These are phyloP conservation scores for Tephrocybe sp. DNA, from an alignment of 768 basidiomycete genomes.

Conservation along the genomic window DNA sequence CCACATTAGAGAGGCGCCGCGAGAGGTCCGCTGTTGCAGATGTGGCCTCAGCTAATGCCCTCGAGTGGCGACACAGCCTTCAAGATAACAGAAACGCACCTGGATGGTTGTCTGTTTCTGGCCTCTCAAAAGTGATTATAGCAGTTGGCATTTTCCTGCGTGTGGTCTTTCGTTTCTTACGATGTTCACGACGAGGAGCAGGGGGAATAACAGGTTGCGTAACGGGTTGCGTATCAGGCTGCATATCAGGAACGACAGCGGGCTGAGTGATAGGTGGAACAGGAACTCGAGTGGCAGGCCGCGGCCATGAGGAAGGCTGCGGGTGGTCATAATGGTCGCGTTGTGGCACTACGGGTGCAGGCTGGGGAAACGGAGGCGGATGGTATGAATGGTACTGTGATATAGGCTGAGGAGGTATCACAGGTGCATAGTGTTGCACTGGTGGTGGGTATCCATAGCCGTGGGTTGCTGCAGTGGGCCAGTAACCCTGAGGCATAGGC, in stretches of 20 bases:
- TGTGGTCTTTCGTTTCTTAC: constrained; percentile 5
- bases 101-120: neutral
- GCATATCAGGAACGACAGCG: no score
- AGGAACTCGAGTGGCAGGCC: neutral
- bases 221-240: no score
- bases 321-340: constrained; percentile 2
- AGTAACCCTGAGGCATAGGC: neutral
- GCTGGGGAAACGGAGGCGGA: neutral
- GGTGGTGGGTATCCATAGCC: constrained; percentile 4
- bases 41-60: neutral
- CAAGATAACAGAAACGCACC: neutral
- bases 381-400: constrained; percentile 9
- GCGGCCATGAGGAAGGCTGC: neutral
- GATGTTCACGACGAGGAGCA: neutral
- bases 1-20: neutral
- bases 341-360: constrained; percentile 8
- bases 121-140: constrained; percentile 3
- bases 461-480: constrained; percentile 3
- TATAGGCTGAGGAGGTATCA: neutral
- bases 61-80: no score
- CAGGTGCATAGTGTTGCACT: constrained; percentile 1
- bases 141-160: neutral
- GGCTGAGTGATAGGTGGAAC: neutral
- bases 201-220: neutral
- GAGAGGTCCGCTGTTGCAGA: constrained; percentile 2